These are phyloP conservation scores for Sclerotinia subarctica DNA, from an alignment of 2,329 filamentous ascomycete species.

Conservation along the genomic window DNA sequence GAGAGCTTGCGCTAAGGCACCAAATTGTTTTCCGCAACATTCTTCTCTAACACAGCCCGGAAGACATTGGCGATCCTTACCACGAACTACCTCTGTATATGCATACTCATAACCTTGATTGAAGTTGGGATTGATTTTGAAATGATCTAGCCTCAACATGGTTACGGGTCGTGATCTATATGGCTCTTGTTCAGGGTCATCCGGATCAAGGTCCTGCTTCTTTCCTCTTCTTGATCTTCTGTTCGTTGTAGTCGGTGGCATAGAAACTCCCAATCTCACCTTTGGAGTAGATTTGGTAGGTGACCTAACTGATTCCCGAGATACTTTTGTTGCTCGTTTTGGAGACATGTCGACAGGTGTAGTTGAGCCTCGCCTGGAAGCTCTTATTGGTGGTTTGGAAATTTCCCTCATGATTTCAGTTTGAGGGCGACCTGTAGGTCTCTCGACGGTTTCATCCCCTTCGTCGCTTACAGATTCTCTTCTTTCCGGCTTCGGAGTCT, in stretches of 20 bases:
- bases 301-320: neutral
- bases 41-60: conserved; percentile 57
- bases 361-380: neutral
- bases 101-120: conserved; percentile 59
- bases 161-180: conserved; percentile 43
- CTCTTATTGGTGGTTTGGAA: conserved; percentile 21
- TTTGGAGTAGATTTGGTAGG: neutral
- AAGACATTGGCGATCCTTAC: conserved; percentile 56
- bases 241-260: neutral
- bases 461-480: conserved; percentile 16
- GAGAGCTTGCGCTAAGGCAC: conserved; percentile 32
- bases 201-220: neutral
- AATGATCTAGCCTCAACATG: conserved; percentile 50
- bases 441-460: neutral
- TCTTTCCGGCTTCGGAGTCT: neutral
- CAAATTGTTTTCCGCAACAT: conserved; percentile 48
- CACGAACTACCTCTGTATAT: conserved; percentile 58
- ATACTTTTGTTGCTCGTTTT: neutral
- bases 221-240: neutral
- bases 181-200: conserved; percentile 36
- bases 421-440: neutral
- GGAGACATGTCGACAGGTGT: neutral
- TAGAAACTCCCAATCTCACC: neutral
- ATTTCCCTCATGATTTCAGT: neutral
- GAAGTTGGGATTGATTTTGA: conserved; percentile 60